A percentile compares a stretch with the other conserved stretches of the same genome.
These are phyloP conservation scores for Heliosperma pusillum DNA, from an alignment of 148 eudicot genomes.

Conservation along the genomic window DNA sequence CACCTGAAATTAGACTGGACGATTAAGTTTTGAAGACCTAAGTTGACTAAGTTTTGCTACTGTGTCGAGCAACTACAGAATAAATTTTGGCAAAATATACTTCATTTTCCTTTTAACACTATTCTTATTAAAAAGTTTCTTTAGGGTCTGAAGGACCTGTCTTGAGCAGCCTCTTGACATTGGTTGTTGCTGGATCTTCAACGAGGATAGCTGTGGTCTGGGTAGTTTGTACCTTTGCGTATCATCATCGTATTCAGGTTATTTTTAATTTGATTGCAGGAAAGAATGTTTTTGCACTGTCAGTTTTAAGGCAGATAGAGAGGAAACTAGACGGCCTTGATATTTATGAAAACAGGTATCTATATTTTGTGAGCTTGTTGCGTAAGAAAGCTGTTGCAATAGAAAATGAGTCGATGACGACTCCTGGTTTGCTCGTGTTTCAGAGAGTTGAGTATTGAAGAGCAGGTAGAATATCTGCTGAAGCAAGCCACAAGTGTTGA, in stretches of 20 bases:
- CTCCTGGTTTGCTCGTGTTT: not conserved
- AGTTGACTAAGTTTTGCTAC: not conserved
- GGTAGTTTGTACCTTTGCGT: not conserved
- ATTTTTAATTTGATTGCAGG: slow-evolving; percentile 36
- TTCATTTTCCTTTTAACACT: not conserved
- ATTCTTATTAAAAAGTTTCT: not conserved
- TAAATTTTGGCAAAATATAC: not conserved
- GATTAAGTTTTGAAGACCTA: not conserved
- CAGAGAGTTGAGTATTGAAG: slow-evolving; percentile 70
- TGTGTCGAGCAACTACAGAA: not conserved
- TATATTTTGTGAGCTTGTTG: slow-evolving; percentile 18
- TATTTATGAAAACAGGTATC: slow-evolving; percentile 75
- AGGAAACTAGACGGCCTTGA: slow-evolving; percentile 91
- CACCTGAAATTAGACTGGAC: not conserved
- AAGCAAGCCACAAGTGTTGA: slow-evolving; percentile 94
- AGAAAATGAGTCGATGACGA: slow-evolving; percentile 7
- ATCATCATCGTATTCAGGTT: not conserved
- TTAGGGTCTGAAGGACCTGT: not conserved
- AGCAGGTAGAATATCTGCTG: slow-evolving; percentile 89
- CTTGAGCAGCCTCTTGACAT: too few relatives aligned
- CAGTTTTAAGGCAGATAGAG: slow-evolving; percentile 78
- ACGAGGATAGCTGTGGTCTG: not conserved
- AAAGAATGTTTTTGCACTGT: slow-evolving; percentile 87
- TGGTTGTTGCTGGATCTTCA: not conserved
- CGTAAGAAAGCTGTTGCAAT: slow-evolving; percentile 16